Evolutionary conservation across 805 yeast genomes (phyloP).

Genomic region (Yamadazyma ubonensis): DNA sequence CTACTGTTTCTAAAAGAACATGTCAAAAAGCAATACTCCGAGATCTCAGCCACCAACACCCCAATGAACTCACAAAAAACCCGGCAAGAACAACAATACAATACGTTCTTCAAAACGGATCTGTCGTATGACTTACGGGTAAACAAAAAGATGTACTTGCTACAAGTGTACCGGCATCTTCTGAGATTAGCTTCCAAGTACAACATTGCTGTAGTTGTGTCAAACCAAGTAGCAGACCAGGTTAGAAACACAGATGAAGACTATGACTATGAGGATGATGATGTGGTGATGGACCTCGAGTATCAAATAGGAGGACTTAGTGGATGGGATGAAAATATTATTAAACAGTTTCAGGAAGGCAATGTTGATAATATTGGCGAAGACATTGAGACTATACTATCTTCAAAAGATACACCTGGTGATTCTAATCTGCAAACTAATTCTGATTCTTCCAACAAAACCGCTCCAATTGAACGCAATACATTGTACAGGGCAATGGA

Average conservation of each 20-base stretch:
- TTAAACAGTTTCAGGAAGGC: constrained; percentile 18
- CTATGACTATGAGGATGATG: constrained; percentile 23
- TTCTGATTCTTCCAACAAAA: too few relatives aligned
- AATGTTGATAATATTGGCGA: background rate
- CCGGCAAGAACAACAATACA: constrained; percentile 19
- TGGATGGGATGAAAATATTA: constrained; percentile 65
- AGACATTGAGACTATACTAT: background rate
- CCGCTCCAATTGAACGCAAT: too few relatives aligned
- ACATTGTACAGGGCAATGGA: background rate
- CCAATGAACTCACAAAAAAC: constrained; percentile 13
- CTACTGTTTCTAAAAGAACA: constrained; percentile 32
- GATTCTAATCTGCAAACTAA: too few relatives aligned
- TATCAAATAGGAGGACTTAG: constrained; percentile 70
- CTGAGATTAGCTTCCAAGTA: constrained; percentile 46
- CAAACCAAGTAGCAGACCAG: constrained; percentile 79
- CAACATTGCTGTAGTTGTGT: constrained; percentile 61
- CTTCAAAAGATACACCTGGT: too few relatives aligned
- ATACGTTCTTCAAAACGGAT: constrained; percentile 21
- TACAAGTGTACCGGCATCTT: constrained; percentile 47
- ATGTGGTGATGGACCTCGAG: constrained; percentile 40
- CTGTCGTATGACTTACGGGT: constrained; percentile 29
- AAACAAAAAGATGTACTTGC: constrained; percentile 43
- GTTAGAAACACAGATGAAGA: constrained; percentile 24
- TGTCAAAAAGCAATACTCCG: constrained; percentile 18
- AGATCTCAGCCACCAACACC: constrained; percentile 13